Evolutionary conservation across 2,329 filamentous ascomycete genomes (phyloP), one percentile per base, ranked within the genome.

Genomic region (Mycosphaerella sp.): DNA sequence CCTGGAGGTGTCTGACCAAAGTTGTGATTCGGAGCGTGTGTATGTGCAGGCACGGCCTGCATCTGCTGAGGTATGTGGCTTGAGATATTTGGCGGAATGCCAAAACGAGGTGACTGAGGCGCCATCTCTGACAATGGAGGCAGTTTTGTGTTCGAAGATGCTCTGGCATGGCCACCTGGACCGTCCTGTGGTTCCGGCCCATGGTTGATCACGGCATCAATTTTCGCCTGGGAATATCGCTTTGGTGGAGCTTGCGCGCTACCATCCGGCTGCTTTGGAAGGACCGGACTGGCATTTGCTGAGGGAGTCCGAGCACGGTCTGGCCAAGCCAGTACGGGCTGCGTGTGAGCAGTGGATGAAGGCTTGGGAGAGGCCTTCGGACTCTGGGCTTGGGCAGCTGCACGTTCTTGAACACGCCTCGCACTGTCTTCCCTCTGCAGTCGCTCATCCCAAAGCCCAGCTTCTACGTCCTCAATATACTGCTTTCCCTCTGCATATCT

Each of bases 391-490:
- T 52, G 45, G 17, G 60, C 57, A 9, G 42, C 39, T 1, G 44
- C 26, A 26, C 44, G 53, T 48, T 63, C 43, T 32, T 42, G 41
- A 17, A 36, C 26, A 44, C 51, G 43, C 17, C 38, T 53, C 14
- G 34, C 51, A 31, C 26, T 45, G 31, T 54, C 51, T 26, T 53
- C 48, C 32, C 49, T 56, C 50, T 61, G 59, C 45, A 73, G 54
- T 52, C 66, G 64, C 23, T 78, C 73, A 57, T 82, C 77, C 69
- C 74, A 76, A 51, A 78, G 75, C 43, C 79, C 80, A 64, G 78
- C 77, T 67, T 91, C 82, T 46, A 93, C 78, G 54, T 83, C 78
- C 39, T 77, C 74, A 48, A 95, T 81, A 60, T 95, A 86, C 55
- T 76, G 76, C 68, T 60, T 55, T 83, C 80, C 36, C 42, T 92